phyloP scores from a whole-genome alignment of 208 protist genomes.

The Leishmania tarentolae region DNA sequence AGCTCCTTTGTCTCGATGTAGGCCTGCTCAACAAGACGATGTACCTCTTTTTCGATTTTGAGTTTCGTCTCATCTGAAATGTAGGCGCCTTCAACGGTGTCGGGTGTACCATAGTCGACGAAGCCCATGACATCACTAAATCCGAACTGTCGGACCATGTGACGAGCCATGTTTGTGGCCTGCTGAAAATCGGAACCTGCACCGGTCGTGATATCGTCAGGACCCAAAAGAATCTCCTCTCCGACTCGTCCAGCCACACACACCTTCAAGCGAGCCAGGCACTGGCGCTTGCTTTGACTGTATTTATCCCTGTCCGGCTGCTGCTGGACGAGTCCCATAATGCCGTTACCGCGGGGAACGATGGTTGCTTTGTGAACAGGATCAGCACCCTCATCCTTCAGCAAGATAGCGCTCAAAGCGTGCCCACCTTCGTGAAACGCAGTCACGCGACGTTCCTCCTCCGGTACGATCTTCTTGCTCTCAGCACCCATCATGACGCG shows the following conservation, averaged over 20 bases:
- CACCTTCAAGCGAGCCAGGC: conserved; percentile 82
- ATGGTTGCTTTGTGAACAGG: conserved; percentile 94
- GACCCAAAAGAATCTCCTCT: conserved; percentile 97
- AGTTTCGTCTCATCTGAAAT: conserved; percentile 91
- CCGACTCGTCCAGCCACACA: conserved; percentile 93
- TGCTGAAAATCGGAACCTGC: conserved; percentile 91
- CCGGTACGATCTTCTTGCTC: conserved; percentile 83
- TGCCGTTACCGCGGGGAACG: conserved; percentile 87
- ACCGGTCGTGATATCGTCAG: conserved; percentile 94
- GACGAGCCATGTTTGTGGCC: conserved; percentile 87
- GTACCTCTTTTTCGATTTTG: conserved; percentile 85
- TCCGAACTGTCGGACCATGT: conserved; percentile 92
- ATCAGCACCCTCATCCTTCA: conserved; percentile 74
- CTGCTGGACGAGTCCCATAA: conserved; percentile 93
- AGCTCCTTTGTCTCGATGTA: conserved; percentile 78
- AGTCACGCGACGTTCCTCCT: conserved; percentile 86
- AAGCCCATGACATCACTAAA: conserved; percentile 88
- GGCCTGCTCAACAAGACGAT: conserved; percentile 65
- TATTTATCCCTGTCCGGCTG: conserved; percentile 87
- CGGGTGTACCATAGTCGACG: conserved; percentile 82
- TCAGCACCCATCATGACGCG: conserved; percentile 92
- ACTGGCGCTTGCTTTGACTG: conserved; percentile 86
- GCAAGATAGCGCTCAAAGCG: conserved; percentile 83
- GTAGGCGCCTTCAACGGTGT: conserved; percentile 83
- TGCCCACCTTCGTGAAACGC: conserved; percentile 91